Percentiles rank a stretch among this genome's conserved stretches.
Conservation (phyloP, 2,329 filamentous ascomycete genomes). For the Phaeosphaeria sp. region DNA sequence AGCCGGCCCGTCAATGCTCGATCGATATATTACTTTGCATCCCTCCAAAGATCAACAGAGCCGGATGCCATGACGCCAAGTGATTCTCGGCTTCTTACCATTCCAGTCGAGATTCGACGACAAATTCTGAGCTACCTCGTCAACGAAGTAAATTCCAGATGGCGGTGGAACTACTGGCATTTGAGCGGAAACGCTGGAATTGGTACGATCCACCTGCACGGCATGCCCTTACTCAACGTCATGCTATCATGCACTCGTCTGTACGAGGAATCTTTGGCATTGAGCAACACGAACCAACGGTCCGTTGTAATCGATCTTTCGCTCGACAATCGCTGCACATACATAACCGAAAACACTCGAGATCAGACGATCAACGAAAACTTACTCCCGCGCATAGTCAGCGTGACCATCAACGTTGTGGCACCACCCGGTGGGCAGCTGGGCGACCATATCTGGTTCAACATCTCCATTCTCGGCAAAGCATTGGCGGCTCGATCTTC, state of each 20-base stretch:
- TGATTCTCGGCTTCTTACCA: not conserved
- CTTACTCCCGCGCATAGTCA: not conserved
- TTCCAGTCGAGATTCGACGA: slow-evolving; percentile 20
- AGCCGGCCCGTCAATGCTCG: not conserved
- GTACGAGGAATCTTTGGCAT: not conserved
- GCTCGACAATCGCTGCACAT: not conserved
- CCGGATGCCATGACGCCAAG: not conserved
- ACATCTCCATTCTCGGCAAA: not conserved
- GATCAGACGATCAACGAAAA: not conserved
- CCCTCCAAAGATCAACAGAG: not conserved
- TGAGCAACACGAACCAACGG: not conserved
- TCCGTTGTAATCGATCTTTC: not conserved
- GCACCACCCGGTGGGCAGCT: not conserved
- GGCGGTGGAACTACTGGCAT: not conserved
- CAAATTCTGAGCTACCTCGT: slow-evolving; percentile 8
- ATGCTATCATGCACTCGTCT: not conserved
- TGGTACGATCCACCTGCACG: not conserved
- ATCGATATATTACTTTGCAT: not conserved
- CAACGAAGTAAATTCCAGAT: not conserved
- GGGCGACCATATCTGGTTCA: not conserved
- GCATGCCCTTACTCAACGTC: not conserved
- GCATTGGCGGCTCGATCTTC: not conserved
- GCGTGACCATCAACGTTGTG: not conserved
- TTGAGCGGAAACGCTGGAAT: not conserved
- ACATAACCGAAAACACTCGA: not conserved